These are phyloP conservation scores for Neonectria ditissima DNA, from an alignment of 2,329 filamentous ascomycete genomes.

Conservation along the genomic window DNA sequence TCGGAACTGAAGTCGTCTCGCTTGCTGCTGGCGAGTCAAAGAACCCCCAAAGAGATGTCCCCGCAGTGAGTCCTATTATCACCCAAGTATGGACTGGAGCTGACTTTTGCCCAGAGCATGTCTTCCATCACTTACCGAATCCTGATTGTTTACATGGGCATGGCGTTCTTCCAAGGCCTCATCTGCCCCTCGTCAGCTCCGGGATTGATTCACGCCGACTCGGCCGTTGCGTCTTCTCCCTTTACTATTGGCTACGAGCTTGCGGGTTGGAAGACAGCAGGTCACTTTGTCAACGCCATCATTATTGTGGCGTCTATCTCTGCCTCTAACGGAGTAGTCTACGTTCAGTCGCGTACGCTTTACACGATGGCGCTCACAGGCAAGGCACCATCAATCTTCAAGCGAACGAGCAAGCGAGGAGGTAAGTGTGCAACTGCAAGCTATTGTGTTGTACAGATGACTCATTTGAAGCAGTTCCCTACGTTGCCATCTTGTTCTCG, in stretches of 20 bases:
- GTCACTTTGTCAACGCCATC: constrained; percentile 8
- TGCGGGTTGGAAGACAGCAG: constrained; percentile 1
- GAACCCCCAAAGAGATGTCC: constrained; percentile 9
- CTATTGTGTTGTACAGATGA: background rate
- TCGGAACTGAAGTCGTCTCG: constrained; percentile 10
- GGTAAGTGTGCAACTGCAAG: background rate
- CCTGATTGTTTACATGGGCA: constrained; percentile 9
- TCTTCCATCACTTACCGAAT: constrained; percentile 5
- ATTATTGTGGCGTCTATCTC: constrained; percentile 8
- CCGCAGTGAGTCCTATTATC: background rate
- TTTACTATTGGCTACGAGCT: constrained; percentile 11
- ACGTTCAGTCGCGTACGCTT: constrained; percentile 7
- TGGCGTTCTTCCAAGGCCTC: constrained; percentile 10
- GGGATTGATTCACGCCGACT: constrained; percentile 2
- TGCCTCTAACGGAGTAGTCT: background rate
- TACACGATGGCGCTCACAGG: constrained; percentile 3
- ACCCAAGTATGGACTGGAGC: background rate
- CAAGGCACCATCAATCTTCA: constrained; percentile 5
- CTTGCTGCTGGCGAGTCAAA: constrained; percentile 9
- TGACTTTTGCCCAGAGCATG: constrained; percentile 1
- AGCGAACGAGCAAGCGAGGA: constrained; percentile 1
- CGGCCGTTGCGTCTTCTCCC: background rate
- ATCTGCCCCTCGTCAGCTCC: constrained; percentile 2
- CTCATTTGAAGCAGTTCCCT: background rate
- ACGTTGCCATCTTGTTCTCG: constrained; percentile 5